phyloP scores from a whole-genome alignment of 2,329 filamentous ascomycete genomes.

The Calonectria crousiana region DNA sequence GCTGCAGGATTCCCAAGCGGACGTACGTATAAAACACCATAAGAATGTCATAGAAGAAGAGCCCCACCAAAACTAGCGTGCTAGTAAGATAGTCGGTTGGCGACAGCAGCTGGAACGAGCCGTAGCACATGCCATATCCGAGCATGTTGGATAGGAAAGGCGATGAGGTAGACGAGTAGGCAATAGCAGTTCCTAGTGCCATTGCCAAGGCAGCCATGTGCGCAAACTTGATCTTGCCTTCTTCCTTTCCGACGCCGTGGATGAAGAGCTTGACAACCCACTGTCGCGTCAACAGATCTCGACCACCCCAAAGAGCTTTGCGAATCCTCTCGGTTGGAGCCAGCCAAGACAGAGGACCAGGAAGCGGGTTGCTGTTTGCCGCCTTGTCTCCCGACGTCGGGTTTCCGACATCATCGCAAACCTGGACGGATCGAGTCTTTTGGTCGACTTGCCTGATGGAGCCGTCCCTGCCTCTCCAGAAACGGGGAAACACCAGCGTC shows the following conservation, averaged over 20 bases:
- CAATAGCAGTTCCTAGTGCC: conserved; percentile 65
- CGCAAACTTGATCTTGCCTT: conserved; percentile 66
- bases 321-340: conserved; percentile 41
- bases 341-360: conserved; percentile 50
- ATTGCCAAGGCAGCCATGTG: conserved; percentile 68
- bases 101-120: conserved; percentile 84
- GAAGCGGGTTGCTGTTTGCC: conserved; percentile 45
- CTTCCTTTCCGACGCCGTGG: conserved; percentile 62
- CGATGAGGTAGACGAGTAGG: conserved; percentile 75
- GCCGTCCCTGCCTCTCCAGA: conserved; percentile 67
- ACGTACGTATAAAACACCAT: conserved; percentile 87
- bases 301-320: conserved; percentile 60
- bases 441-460: conserved; percentile 60
- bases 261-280: conserved; percentile 65
- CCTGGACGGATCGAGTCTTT: conserved; percentile 52
- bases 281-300: conserved; percentile 62
- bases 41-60: conserved; percentile 96
- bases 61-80: conserved; percentile 78
- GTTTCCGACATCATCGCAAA: conserved; percentile 51
- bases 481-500: conserved; percentile 79
- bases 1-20: background rate
- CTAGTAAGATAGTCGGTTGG: conserved; percentile 90
- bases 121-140: conserved; percentile 89
- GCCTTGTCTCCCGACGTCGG: conserved; percentile 38
- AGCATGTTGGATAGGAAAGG: conserved; percentile 82